A percentile compares a stretch with the other conserved stretches of the same genome.
Conservation (phyloP, 2,329 filamentous ascomycete species). For the Ophiostoma montium region DNA sequence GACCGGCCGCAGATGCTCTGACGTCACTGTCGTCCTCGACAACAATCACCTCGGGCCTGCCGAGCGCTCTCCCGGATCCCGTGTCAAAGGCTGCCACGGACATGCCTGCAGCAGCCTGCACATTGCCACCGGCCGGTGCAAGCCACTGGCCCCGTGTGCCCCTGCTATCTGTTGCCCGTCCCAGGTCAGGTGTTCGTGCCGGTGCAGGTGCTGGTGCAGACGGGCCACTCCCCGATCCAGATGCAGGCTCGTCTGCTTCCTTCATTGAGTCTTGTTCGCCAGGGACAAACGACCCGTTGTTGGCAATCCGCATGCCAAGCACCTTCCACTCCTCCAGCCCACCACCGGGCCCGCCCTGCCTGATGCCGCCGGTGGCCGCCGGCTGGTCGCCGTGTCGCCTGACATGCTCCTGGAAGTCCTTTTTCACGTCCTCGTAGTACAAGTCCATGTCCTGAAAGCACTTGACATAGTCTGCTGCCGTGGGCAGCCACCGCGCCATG, state of each 20-base stretch:
- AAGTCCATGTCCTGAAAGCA: slow-evolving; percentile 38
- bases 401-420: slow-evolving; percentile 24
- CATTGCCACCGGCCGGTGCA: neutral
- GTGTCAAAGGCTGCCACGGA: neutral
- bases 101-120: neutral
- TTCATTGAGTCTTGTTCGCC: slow-evolving; percentile 18
- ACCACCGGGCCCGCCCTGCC: slow-evolving; percentile 30
- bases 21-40: neutral
- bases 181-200: neutral
- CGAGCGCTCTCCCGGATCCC: neutral
- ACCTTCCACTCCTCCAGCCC: slow-evolving; percentile 41
- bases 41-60: neutral
- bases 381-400: slow-evolving; percentile 10
- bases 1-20: neutral
- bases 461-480: slow-evolving; percentile 41
- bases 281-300: slow-evolving; percentile 27
- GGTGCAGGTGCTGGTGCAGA: neutral
- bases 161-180: neutral
- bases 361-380: slow-evolving; percentile 23
- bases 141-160: neutral
- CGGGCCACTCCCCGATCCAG: slow-evolving; percentile 12
- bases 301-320: slow-evolving; percentile 25
- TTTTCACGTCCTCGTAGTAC: slow-evolving; percentile 37
- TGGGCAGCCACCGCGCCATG: slow-evolving; percentile 37
- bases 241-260: slow-evolving; percentile 17